phyloP scores from a whole-genome alignment of 1,284 basidiomycete species.

The Cutaneotrichosporon sp. region DNA sequence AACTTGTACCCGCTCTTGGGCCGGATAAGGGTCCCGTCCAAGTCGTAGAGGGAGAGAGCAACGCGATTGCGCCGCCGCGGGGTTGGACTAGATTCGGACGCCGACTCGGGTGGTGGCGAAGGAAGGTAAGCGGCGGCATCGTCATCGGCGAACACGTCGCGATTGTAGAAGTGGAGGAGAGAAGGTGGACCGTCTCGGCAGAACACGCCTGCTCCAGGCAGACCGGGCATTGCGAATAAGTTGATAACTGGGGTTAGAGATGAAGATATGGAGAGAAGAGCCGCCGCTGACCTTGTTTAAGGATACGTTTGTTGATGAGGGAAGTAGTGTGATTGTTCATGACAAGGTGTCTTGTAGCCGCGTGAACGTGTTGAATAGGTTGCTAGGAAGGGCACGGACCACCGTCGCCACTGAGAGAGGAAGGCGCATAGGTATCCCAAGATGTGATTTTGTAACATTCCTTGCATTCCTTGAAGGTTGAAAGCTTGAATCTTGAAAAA shows the following conservation, averaged over 20 bases:
- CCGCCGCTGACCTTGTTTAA: neutral
- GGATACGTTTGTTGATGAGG: neutral
- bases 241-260: neutral
- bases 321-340: too few species aligned
- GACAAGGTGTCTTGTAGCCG: too few species aligned
- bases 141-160: slow-evolving; percentile 6
- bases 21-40: slow-evolving; percentile 84
- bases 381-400: too few species aligned
- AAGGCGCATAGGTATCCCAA: too few species aligned
- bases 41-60: slow-evolving; percentile 76
- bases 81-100: neutral
- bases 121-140: neutral
- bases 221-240: neutral
- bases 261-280: neutral
- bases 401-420: too few species aligned
- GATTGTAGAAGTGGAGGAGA: slow-evolving; percentile 8
- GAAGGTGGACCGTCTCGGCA: slow-evolving; percentile 4
- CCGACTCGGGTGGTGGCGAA: too few species aligned
- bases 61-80: slow-evolving; percentile 14
- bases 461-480: too few species aligned
- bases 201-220: neutral
- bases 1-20: slow-evolving; percentile 58
- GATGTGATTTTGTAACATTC: too few species aligned
- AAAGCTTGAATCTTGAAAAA: too few species aligned
- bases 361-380: too few species aligned